These are phyloP conservation scores for Coriaria nepalensis DNA, from an alignment of 306 rosid genomes.

Conservation along the genomic window DNA sequence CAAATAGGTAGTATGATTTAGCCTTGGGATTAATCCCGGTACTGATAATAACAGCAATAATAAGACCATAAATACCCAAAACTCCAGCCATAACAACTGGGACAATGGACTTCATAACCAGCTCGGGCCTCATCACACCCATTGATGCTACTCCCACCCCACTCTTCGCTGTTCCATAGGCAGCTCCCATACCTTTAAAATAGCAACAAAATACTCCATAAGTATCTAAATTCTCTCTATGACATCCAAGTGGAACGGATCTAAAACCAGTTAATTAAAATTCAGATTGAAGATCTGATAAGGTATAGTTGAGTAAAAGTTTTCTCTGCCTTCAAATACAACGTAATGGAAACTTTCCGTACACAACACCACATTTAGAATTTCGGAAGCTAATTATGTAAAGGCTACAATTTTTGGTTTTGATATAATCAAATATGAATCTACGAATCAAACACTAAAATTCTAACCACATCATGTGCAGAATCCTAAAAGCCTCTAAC, in stretches of 20 bases:
- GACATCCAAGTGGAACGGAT: neutral
- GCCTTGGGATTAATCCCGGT: conserved; percentile 89
- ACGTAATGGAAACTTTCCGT: too few species aligned
- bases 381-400: too few species aligned
- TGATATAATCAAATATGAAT: too few species aligned
- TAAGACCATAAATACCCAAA: conserved; percentile 84
- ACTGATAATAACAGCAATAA: conserved; percentile 81
- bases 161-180: conserved; percentile 82
- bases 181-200: conserved; percentile 79
- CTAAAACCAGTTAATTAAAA: too few species aligned
- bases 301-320: too few species aligned
- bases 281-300: too few species aligned
- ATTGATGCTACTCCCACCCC: conserved; percentile 87
- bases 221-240: neutral
- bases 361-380: too few species aligned
- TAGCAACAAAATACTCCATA: neutral
- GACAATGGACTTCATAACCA: conserved; percentile 84
- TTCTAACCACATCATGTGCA: too few species aligned
- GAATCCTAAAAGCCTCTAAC: too few species aligned
- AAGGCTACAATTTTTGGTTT: too few species aligned
- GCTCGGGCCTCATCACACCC: conserved; percentile 94
- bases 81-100: conserved; percentile 96
- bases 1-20: conserved; percentile 72
- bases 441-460: too few species aligned
- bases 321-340: too few species aligned